Conservation (phyloP, 805 yeast genomes). For the Candida corydali region DNA sequence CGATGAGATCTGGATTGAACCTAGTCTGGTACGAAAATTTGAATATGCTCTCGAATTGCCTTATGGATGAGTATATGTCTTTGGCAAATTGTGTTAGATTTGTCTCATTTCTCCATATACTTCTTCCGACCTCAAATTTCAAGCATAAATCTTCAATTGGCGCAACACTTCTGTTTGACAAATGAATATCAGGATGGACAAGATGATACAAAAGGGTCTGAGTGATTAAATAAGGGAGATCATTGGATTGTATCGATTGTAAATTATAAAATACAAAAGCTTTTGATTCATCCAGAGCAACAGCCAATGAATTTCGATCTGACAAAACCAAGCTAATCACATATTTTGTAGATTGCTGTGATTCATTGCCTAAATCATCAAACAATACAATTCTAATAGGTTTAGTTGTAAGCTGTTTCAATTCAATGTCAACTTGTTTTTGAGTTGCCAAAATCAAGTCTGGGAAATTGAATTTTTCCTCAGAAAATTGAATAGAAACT, state of each 20-base stretch:
- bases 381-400: slow-evolving; percentile 12
- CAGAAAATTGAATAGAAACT: slow-evolving; percentile 24
- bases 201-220: slow-evolving; percentile 37
- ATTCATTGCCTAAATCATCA: slow-evolving; percentile 10
- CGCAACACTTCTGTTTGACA: not conserved
- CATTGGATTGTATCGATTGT: slow-evolving; percentile 49
- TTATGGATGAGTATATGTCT: too few species aligned
- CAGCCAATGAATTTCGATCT: slow-evolving; percentile 40
- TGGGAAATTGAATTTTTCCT: slow-evolving; percentile 52
- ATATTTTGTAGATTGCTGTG: slow-evolving; percentile 13
- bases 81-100: too few species aligned
- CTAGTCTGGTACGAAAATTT: not conserved
- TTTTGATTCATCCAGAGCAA: slow-evolving; percentile 37
- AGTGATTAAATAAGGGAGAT: slow-evolving; percentile 58
- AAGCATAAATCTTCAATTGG: not conserved
- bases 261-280: slow-evolving; percentile 40
- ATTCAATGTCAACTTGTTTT: slow-evolving; percentile 25
- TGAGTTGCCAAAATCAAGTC: slow-evolving; percentile 56
- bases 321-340: slow-evolving; percentile 34
- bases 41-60: not conserved
- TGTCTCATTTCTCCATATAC: too few species aligned
- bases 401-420: slow-evolving; percentile 8
- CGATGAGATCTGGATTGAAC: not conserved
- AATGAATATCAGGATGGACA: slow-evolving; percentile 23
- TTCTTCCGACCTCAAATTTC: too few species aligned